phyloP scores from a whole-genome alignment of 306 rosid species.

The Senna tora region DNA sequence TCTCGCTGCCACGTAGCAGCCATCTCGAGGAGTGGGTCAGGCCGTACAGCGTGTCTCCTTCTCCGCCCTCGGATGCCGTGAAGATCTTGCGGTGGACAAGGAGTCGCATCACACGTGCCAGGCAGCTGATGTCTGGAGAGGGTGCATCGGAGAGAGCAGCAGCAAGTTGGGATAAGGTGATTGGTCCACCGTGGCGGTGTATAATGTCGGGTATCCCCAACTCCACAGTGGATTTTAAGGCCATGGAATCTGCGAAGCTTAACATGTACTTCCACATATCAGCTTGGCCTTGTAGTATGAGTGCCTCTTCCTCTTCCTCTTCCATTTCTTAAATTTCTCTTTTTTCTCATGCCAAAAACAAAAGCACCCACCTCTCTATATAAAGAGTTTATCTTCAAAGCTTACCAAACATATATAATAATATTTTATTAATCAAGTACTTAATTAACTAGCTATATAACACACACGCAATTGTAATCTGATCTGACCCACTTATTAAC shows the following conservation, averaged over 20 bases:
- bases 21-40: conserved; percentile 25
- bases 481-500: too few species aligned
- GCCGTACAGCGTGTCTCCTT: conserved; percentile 13
- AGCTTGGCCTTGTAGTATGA: conserved; percentile 18
- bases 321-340: neutral
- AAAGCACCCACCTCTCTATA: too few species aligned
- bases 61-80: conserved; percentile 6
- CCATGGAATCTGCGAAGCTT: conserved; percentile 21
- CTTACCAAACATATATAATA: too few species aligned
- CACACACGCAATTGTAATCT: too few species aligned
- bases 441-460: too few species aligned
- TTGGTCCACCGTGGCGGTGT: conserved; percentile 24
- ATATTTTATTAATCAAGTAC: too few species aligned
- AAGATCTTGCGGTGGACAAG: conserved; percentile 21
- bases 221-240: conserved; percentile 26
- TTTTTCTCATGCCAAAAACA: too few species aligned
- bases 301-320: neutral
- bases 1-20: neutral
- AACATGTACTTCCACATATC: conserved; percentile 1
- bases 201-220: conserved; percentile 22
- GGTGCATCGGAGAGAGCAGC: conserved; percentile 11
- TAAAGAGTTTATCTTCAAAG: too few species aligned
- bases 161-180: conserved; percentile 5
- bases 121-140: conserved; percentile 1
- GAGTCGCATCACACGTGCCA: conserved; percentile 12